Conservation (phyloP, 495 filamentous ascomycete genomes). For the Daldinia grandis region DNA sequence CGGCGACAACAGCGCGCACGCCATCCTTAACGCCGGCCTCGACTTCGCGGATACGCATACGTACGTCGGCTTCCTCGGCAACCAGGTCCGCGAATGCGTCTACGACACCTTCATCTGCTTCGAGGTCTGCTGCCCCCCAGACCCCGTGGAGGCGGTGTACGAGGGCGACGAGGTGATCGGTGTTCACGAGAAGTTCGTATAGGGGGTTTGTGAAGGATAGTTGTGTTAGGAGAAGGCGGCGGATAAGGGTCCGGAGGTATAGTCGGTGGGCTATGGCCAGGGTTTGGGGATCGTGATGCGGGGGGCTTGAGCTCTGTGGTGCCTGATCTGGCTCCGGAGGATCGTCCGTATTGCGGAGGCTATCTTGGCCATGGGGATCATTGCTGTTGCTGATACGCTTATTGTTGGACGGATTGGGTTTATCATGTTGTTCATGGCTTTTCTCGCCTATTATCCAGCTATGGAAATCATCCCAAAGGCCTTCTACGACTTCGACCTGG, state of each 20-base stretch:
- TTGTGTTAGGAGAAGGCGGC: conserved; percentile 76
- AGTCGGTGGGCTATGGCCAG: conserved; percentile 78
- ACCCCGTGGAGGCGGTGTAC: conserved; percentile 74
- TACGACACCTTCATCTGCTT: conserved; percentile 79
- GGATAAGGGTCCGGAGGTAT: conserved; percentile 72
- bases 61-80: conserved; percentile 71
- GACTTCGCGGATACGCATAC: conserved; percentile 63
- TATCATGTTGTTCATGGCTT: conserved; percentile 33
- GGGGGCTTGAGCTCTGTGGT: conserved; percentile 3
- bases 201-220: conserved; percentile 73
- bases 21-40: conserved; percentile 63
- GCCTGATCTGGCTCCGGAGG: conserved; percentile 5
- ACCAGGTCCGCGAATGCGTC: conserved; percentile 75
- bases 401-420: neutral
- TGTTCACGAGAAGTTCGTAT: conserved; percentile 71
- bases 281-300: conserved; percentile 77
- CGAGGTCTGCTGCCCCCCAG: conserved; percentile 77
- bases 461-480: conserved; percentile 75
- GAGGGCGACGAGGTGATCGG: conserved; percentile 80
- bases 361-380: neutral
- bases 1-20: conserved; percentile 68
- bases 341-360: conserved; percentile 1
- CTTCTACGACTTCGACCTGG: conserved; percentile 86
- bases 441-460: conserved; percentile 54
- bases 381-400: neutral